phyloP scores from a whole-genome alignment of 1,139 yeast species.

The Taphrina confusa region DNA sequence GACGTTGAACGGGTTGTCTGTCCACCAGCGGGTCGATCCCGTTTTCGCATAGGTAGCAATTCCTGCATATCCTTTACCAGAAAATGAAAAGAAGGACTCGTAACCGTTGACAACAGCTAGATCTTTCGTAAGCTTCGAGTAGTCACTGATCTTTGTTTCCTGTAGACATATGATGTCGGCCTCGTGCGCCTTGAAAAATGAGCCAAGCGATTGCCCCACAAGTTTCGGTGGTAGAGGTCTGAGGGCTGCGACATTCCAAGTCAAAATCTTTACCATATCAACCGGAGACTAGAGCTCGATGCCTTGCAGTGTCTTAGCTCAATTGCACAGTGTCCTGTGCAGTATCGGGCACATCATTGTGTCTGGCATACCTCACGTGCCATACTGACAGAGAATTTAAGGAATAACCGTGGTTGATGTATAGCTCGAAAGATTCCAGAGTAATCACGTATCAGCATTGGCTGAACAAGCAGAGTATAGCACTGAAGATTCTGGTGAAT shows the following conservation, averaged over 20 bases:
- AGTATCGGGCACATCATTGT: too few species aligned
- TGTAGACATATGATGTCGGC: constrained; percentile 35
- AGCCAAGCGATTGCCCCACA: constrained; percentile 4
- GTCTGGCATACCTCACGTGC: too few species aligned
- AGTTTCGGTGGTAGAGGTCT: constrained; percentile 33
- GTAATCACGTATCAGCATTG: too few species aligned
- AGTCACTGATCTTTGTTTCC: constrained; percentile 32
- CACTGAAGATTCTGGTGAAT: too few species aligned
- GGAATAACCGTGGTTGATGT: too few species aligned
- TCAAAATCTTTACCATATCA: constrained; percentile 29
- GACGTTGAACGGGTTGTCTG: constrained; percentile 26
- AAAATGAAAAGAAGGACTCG: constrained; percentile 29
- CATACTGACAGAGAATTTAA: too few species aligned
- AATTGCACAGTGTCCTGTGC: too few species aligned
- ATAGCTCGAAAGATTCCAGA: too few species aligned
- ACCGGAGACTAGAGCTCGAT: too few species aligned
- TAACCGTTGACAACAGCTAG: constrained; percentile 33
- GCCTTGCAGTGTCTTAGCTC: too few species aligned
- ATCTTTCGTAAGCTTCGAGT: constrained; percentile 25
- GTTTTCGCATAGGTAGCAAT: constrained; percentile 26
- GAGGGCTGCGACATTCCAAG: constrained; percentile 34
- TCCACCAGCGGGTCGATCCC: constrained; percentile 24
- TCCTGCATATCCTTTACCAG: constrained; percentile 33
- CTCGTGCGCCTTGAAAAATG: constrained; percentile 19
- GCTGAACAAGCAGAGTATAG: too few species aligned